A percentile compares a stretch with the other conserved stretches of the same genome.
Evolutionary conservation across 495 filamentous ascomycete genomes (phyloP).

Genomic region (Xylaria sp.): DNA sequence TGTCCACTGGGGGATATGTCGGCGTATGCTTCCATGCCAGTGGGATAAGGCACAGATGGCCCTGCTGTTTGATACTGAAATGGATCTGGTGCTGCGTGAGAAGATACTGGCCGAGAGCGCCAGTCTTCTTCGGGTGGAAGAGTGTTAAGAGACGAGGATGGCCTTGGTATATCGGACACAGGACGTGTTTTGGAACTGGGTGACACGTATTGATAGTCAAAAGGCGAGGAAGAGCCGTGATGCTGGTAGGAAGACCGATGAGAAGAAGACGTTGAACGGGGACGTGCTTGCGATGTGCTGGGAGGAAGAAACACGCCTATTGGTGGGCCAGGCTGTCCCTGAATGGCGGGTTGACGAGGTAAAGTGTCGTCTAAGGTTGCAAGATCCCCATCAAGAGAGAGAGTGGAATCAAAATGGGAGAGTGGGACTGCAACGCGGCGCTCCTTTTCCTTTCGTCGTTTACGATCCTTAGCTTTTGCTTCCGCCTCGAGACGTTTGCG

Average conservation of each 20-base stretch:
- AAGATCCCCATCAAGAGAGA: constrained; percentile 24
- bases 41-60: constrained; percentile 38
- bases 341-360: constrained; percentile 27
- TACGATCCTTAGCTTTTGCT: constrained; percentile 36
- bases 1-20: constrained; percentile 26
- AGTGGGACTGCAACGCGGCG: constrained; percentile 51
- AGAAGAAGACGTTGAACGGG: constrained; percentile 41
- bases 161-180: constrained; percentile 42
- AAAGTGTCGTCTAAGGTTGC: constrained; percentile 28
- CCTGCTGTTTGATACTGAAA: constrained; percentile 53
- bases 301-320: constrained; percentile 51
- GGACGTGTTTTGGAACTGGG: constrained; percentile 40
- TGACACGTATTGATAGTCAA: constrained; percentile 51
- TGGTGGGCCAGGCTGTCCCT: constrained; percentile 38
- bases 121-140: constrained; percentile 30
- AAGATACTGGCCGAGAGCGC: constrained; percentile 24
- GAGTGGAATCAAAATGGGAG: constrained; percentile 43
- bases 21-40: constrained; percentile 27
- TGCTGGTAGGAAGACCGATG: constrained; percentile 31
- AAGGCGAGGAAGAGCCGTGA: constrained; percentile 48
- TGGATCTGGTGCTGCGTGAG: constrained; percentile 37
- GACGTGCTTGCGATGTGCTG: constrained; percentile 39
- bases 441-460: constrained; percentile 44
- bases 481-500: constrained; percentile 65
- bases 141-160: constrained; percentile 32